phyloP scores from a whole-genome alignment of 148 eudicot species.

The Amaranthus hypochondriacus region DNA sequence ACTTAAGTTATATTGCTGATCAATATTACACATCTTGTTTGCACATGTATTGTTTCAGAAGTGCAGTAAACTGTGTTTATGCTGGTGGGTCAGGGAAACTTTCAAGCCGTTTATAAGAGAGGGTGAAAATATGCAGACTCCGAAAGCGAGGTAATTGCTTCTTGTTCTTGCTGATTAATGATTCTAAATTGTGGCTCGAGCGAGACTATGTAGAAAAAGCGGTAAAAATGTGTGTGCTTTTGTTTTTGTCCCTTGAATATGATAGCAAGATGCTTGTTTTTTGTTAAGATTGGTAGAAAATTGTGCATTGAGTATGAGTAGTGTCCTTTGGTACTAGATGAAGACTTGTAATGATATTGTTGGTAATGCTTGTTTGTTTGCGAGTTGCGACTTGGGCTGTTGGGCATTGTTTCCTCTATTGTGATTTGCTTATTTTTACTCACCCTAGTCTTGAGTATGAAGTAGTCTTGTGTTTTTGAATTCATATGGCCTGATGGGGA shows the following conservation, averaged over 20 bases:
- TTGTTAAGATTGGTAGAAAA: background rate
- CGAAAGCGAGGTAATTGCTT: constrained; percentile 58
- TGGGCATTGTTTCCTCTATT: background rate
- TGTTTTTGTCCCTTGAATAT: constrained; percentile 13
- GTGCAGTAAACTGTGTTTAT: background rate
- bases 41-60: constrained; percentile 22
- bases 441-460: background rate
- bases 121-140: constrained; percentile 61
- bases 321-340: constrained; percentile 6
- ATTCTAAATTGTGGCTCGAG: background rate
- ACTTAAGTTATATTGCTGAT: constrained; percentile 16
- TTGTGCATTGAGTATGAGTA: constrained; percentile 5
- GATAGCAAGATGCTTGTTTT: constrained; percentile 13
- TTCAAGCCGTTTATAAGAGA: constrained; percentile 21
- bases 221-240: constrained; percentile 6
- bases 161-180: background rate
- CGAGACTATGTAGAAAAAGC: background rate
- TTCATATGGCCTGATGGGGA: too few species aligned
- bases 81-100: constrained; percentile 38
- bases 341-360: background rate
- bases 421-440: background rate
- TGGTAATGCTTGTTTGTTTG: constrained; percentile 4
- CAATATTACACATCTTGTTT: constrained; percentile 23
- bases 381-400: background rate
- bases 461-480: too few species aligned